Conservation (phyloP, 805 yeast species). For the Starmerella lactis-condensi region DNA sequence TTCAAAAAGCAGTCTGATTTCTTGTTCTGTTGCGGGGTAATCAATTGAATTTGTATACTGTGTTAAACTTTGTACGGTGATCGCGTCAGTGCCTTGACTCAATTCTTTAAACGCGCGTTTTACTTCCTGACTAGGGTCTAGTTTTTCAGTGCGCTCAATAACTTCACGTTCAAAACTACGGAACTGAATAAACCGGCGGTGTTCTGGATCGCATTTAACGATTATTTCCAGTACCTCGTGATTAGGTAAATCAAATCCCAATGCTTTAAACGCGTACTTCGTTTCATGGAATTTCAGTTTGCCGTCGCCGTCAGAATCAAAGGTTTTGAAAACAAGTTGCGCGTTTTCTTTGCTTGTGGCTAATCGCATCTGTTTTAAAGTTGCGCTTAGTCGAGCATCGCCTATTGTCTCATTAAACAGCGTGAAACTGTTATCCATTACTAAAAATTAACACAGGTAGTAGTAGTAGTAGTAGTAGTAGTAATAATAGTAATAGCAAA, state of each 20-base stretch:
- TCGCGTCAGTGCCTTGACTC: conserved; percentile 1
- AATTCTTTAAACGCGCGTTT: conserved; percentile 58
- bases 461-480: no score
- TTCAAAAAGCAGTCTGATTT: conserved; percentile 87
- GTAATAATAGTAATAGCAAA: no score
- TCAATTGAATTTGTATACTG: conserved; percentile 1
- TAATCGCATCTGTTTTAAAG: conserved; percentile 12
- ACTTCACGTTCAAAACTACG: conserved; percentile 65
- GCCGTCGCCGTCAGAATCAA: conserved; percentile 87
- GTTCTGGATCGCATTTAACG: conserved; percentile 49
- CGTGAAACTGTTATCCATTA: no score
- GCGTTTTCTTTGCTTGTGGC: conserved; percentile 36
- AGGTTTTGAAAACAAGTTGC: conserved; percentile 73
- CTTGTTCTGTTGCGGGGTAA: conserved; percentile 40
- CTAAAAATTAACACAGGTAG: no score
- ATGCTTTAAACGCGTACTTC: conserved; percentile 82
- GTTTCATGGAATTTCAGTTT: conserved; percentile 79
- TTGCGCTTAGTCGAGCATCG: neutral
- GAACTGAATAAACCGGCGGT: conserved; percentile 33
- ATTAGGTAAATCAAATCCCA: conserved; percentile 76
- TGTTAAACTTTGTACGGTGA: neutral
- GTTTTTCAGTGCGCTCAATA: conserved; percentile 61
- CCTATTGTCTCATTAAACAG: conserved; percentile 1
- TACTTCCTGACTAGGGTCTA: conserved; percentile 89
- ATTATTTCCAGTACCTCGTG: conserved; percentile 63